A percentile compares a stretch with the other conserved stretches of the same genome.
Conservation (phyloP, 306 rosid species). For the Cyclanthera cordifolia region DNA sequence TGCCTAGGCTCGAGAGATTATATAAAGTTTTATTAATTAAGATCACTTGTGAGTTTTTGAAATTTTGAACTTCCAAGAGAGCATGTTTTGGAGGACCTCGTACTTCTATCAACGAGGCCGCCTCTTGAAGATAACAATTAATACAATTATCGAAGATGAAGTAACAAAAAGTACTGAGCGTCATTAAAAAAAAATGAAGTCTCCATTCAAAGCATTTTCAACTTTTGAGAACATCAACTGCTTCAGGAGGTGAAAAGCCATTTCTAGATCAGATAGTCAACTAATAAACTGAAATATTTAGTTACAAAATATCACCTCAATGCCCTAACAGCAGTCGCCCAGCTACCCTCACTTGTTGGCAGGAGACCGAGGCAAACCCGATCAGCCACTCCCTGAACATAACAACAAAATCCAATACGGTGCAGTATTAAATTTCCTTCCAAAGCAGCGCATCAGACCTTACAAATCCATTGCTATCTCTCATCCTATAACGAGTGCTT, state of each 20-base stretch:
- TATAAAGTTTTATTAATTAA: no score
- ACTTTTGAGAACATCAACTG: background rate
- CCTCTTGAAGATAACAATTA: background rate
- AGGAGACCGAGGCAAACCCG: conserved; percentile 91
- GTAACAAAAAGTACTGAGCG: background rate
- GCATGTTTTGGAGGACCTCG: no score
- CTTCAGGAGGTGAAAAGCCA: background rate
- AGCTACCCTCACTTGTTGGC: conserved; percentile 79
- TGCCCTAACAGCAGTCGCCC: conserved; percentile 80
- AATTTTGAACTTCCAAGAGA: no score
- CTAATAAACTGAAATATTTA: background rate
- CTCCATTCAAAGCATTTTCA: background rate
- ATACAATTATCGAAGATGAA: background rate
- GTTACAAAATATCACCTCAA: conserved; percentile 43
- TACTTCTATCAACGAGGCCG: no score
- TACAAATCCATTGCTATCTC: background rate
- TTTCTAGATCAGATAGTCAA: background rate
- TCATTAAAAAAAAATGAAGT: background rate
- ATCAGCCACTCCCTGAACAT: conserved; percentile 63
- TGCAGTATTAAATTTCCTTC: background rate
- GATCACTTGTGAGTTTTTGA: no score
- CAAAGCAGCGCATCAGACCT: background rate
- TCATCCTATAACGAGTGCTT: no score
- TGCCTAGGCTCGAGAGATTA: no score
- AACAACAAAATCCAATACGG: background rate